These are phyloP conservation scores for Aspergillus pseudonomiae DNA, from an alignment of 2,329 filamentous ascomycete species.

Conservation along the genomic window DNA sequence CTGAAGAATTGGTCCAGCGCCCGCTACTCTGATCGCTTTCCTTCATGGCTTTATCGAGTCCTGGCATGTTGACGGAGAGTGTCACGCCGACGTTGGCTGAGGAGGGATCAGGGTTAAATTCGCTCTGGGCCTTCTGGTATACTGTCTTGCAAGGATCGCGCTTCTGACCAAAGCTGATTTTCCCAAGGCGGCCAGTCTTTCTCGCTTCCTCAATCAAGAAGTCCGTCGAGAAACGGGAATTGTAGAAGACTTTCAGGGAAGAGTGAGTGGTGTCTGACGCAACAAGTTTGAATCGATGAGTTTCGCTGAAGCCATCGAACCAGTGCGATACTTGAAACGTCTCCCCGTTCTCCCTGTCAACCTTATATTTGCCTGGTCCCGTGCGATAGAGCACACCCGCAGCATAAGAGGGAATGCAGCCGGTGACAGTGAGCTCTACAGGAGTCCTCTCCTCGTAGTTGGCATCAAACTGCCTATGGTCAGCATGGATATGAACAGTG, in stretches of 20 bases:
- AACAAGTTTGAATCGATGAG: conserved; percentile 72
- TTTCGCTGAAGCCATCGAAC: conserved; percentile 76
- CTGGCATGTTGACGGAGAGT: conserved; percentile 66
- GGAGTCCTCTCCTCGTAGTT: conserved; percentile 68
- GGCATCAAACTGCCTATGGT: conserved; percentile 62
- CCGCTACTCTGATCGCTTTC: conserved; percentile 23
- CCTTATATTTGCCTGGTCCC: conserved; percentile 67
- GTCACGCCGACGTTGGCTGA: conserved; percentile 68
- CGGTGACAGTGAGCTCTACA: conserved; percentile 64
- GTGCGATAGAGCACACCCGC: conserved; percentile 74
- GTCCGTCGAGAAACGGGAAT: conserved; percentile 70
- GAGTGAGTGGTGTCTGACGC: conserved; percentile 38
- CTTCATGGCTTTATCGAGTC: conserved; percentile 39
- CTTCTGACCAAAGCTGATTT: conserved; percentile 70
- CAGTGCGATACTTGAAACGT: conserved; percentile 69
- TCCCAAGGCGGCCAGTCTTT: conserved; percentile 59
- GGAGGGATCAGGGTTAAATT: conserved; percentile 54
- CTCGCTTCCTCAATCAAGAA: conserved; percentile 63
- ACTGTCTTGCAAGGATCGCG: conserved; percentile 74
- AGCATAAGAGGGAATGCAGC: conserved; percentile 70
- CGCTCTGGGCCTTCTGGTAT: conserved; percentile 64
- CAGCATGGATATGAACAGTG: conserved; percentile 4
- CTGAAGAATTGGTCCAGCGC: conserved; percentile 36
- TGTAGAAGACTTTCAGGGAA: conserved; percentile 63
- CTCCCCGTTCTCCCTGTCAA: conserved; percentile 62